These are phyloP conservation scores for Pholiota adiposa DNA, from an alignment of 1,284 basidiomycete genomes.

Conservation along the genomic window DNA sequence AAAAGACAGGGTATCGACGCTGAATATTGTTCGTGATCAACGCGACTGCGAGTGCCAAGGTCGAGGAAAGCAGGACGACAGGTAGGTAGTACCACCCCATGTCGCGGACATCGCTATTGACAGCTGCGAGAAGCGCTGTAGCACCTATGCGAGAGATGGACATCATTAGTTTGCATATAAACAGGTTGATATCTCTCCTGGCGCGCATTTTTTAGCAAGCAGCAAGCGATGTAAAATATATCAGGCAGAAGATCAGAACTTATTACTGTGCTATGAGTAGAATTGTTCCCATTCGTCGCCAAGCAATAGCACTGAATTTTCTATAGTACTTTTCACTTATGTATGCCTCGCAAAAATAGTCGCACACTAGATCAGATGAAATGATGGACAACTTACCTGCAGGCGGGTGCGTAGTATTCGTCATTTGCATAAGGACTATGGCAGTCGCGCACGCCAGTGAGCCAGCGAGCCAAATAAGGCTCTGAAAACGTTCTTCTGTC, in stretches of 20 bases:
- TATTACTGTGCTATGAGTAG: no score
- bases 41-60: constrained; percentile 54
- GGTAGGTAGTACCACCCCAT: constrained; percentile 69
- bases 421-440: constrained; percentile 59
- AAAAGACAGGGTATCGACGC: constrained; percentile 60
- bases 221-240: no score
- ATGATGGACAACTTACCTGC: constrained; percentile 53
- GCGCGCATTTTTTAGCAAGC: no score
- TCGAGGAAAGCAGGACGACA: constrained; percentile 55
- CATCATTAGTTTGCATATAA: no score
- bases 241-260: no score
- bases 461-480: constrained; percentile 58
- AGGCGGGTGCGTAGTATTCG: constrained; percentile 63
- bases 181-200: no score
- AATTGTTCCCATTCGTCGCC: no score
- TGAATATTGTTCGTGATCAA: constrained; percentile 63
- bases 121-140: constrained; percentile 50
- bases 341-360: no score
- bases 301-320: no score
- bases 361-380: no score
- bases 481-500: constrained; percentile 46
- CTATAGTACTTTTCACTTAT: no score
- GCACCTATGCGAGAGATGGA: no score
- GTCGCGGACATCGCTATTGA: constrained; percentile 46
- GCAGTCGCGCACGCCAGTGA: constrained; percentile 55